These are phyloP conservation scores for Hippophae rhamnoides DNA, from an alignment of 306 rosid genomes.

Conservation along the genomic window DNA sequence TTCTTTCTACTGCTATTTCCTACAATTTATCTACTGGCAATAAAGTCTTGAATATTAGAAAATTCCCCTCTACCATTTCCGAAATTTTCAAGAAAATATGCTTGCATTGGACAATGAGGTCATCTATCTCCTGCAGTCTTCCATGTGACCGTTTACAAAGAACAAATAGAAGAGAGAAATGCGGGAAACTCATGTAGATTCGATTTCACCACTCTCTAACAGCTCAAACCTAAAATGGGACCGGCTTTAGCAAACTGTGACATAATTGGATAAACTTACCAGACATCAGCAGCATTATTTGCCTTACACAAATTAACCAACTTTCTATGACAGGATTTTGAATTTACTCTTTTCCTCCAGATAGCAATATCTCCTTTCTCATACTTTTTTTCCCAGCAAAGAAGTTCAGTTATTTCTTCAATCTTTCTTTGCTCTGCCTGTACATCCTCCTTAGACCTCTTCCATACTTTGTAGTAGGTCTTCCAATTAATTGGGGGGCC, in stretches of 20 bases:
- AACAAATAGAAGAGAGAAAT: no score
- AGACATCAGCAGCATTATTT: constrained; percentile 64
- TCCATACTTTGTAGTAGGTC: constrained; percentile 83
- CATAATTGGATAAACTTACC: constrained; percentile 38
- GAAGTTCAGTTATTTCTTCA: constrained; percentile 74
- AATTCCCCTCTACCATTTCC: no score
- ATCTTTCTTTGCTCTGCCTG: constrained; percentile 76
- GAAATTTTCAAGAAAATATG: neutral
- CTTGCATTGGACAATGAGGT: neutral
- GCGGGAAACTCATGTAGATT: no score
- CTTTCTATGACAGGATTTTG: constrained; percentile 56
- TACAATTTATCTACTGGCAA: no score
- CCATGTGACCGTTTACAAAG: no score
- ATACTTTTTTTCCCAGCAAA: constrained; percentile 96
- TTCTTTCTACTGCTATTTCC: no score
- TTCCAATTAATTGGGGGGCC: constrained; percentile 99
- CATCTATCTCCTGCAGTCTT: no score
- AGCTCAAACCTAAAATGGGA: no score
- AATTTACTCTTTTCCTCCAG: constrained; percentile 61
- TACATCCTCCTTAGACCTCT: constrained; percentile 70
- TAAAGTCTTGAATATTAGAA: no score
- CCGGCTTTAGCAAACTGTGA: no score
- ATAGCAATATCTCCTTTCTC: constrained; percentile 97
- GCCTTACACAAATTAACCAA: constrained; percentile 36
- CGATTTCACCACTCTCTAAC: no score